A percentile compares a stretch with the other conserved stretches of the same genome.
phyloP scores from a whole-genome alignment of 1,139 yeast genomes.

The Pichia sp. region DNA sequence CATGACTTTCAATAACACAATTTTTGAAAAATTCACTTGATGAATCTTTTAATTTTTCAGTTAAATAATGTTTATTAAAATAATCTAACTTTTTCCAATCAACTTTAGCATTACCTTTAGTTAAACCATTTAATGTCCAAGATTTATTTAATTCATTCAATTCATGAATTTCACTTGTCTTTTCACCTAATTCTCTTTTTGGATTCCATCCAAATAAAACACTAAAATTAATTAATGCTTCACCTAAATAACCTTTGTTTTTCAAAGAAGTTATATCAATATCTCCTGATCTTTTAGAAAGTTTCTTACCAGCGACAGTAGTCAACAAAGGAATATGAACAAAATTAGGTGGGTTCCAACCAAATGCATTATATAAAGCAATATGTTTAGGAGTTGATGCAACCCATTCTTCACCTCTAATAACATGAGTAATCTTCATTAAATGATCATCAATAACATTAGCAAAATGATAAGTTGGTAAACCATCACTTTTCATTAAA shows the following conservation, averaged over 20 bases:
- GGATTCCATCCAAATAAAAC: conserved; percentile 96
- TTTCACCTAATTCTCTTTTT: conserved; percentile 48
- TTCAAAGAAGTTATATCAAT: conserved; percentile 58
- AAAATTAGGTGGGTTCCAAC: conserved; percentile 77
- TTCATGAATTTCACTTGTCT: conserved; percentile 54
- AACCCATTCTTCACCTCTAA: conserved; percentile 97
- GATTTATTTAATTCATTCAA: conserved; percentile 45
- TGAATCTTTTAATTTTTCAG: conserved; percentile 31
- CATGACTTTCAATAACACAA: conserved; percentile 32
- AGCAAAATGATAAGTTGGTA: conserved; percentile 96
- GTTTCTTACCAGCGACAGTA: conserved; percentile 65
- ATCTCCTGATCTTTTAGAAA: conserved; percentile 84
- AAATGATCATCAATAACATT: conserved; percentile 91
- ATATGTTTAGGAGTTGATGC: conserved; percentile 94
- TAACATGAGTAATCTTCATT: conserved; percentile 89
- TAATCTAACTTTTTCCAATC: conserved; percentile 65
- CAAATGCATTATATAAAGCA: conserved; percentile 79
- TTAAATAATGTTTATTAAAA: conserved; percentile 68
- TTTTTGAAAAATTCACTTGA: conserved; percentile 32
- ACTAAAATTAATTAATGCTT: conserved; percentile 79
- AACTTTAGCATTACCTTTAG: conserved; percentile 92
- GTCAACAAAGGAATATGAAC: conserved; percentile 89
- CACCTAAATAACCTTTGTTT: conserved; percentile 67
- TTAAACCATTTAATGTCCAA: conserved; percentile 57
- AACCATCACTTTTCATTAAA: conserved; percentile 79